phyloP scores from a whole-genome alignment of 2,329 filamentous ascomycete species.

The Ophiostoma triangulosporum region DNA sequence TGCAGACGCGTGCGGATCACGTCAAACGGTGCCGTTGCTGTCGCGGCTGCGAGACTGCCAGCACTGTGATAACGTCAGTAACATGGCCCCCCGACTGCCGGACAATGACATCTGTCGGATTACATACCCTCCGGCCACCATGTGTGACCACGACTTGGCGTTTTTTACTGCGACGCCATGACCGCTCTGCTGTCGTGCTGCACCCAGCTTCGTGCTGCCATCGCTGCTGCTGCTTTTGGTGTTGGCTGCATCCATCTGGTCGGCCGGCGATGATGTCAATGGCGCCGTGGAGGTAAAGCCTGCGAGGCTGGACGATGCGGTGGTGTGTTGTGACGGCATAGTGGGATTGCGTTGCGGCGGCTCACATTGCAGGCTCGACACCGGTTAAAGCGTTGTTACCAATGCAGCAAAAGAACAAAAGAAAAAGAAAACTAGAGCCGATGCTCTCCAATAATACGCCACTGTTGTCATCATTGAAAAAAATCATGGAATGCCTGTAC shows the following conservation, averaged over 20 bases:
- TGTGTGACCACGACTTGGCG: conserved; percentile 79
- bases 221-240: background rate
- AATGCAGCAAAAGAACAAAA: background rate
- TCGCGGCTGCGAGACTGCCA: conserved; percentile 81
- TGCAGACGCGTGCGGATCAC: conserved; percentile 88
- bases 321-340: conserved; percentile 12
- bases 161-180: conserved; percentile 20
- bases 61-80: conserved; percentile 35
- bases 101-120: background rate
- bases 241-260: background rate
- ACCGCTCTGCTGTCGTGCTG: background rate
- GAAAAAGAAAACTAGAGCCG: background rate
- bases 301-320: conserved; percentile 3
- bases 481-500: background rate
- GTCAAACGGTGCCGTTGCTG: conserved; percentile 87
- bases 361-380: conserved; percentile 6
- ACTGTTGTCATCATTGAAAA: conserved; percentile 4
- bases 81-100: background rate
- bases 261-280: background rate
- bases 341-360: background rate
- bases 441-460: background rate
- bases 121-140: conserved; percentile 75
- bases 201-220: background rate
- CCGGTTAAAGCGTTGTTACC: background rate
- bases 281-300: conserved; percentile 6